phyloP scores from a whole-genome alignment of 495 filamentous ascomycete species.

The Tuber umbilicatum region DNA sequence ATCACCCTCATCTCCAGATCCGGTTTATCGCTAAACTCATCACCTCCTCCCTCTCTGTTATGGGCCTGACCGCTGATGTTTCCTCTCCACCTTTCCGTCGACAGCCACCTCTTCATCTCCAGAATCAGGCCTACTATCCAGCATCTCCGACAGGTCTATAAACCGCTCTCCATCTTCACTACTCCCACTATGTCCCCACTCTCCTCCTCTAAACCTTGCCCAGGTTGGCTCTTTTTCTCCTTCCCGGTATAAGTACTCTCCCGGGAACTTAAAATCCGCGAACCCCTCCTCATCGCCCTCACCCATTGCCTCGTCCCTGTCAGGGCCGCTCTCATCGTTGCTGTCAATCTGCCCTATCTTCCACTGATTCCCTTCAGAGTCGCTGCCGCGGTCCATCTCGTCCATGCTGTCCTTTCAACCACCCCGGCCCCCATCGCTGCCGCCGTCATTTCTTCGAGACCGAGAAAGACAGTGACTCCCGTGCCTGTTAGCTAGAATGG shows the following conservation, averaged over 20 bases:
- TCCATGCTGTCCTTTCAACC: not conserved
- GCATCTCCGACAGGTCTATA: conserved; percentile 26
- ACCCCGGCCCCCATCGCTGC: conserved; percentile 44
- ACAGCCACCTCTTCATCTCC: not conserved
- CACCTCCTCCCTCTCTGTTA: conserved; percentile 55
- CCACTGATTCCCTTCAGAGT: conserved; percentile 87
- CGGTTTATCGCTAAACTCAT: conserved; percentile 37
- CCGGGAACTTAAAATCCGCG: conserved; percentile 63
- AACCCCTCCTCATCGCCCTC: conserved; percentile 79
- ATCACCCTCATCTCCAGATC: conserved; percentile 48
- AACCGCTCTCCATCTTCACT: conserved; percentile 41
- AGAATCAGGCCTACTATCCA: conserved; percentile 36
- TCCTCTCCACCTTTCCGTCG: conserved; percentile 6
- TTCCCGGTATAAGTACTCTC: conserved; percentile 55
- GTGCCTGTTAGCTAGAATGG: conserved; percentile 53
- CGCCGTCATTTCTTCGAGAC: conserved; percentile 38
- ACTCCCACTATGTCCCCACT: too few species aligned
- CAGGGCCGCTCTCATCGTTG: too few species aligned
- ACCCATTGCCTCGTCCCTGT: conserved; percentile 85
- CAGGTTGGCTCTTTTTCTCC: conserved; percentile 39
- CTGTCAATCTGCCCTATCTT: conserved; percentile 65
- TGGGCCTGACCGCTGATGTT: conserved; percentile 44
- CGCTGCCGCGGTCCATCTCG: conserved; percentile 55
- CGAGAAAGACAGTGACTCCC: conserved; percentile 47
- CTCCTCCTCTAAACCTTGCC: conserved; percentile 44